Percentiles rank a stretch among this genome's conserved stretches.
phyloP scores from a whole-genome alignment of 129 eudicot species.

The Silybum marianum region DNA sequence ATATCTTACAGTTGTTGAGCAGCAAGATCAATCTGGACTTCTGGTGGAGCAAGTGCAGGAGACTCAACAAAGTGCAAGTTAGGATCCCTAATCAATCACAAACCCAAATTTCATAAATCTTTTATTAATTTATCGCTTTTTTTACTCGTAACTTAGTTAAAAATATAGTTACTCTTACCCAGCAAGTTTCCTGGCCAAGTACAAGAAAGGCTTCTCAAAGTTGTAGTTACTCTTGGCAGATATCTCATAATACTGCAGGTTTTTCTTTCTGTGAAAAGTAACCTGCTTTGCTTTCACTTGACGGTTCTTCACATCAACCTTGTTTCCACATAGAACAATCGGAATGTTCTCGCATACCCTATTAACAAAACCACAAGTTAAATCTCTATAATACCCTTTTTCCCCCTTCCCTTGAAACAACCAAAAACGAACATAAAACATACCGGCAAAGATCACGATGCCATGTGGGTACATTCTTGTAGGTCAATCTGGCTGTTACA shows the following conservation, averaged over 20 bases:
- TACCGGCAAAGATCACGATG: conserved; percentile 88
- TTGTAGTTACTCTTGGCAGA: conserved; percentile 88
- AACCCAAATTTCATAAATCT: not conserved
- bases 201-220: conserved; percentile 82
- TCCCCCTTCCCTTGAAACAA: no score
- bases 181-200: conserved; percentile 79
- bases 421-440: not conserved
- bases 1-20: conserved; percentile 66
- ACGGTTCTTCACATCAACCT: conserved; percentile 88
- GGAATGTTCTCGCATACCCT: conserved; percentile 78
- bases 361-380: not conserved
- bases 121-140: not conserved
- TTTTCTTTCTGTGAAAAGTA: conserved; percentile 77
- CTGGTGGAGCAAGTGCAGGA: conserved; percentile 90
- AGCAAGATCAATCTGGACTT: conserved; percentile 69
- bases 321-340: conserved; percentile 81
- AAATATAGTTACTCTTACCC: conserved; percentile 39
- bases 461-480: conserved; percentile 87
- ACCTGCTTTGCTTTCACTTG: conserved; percentile 89
- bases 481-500: conserved; percentile 75
- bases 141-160: not conserved
- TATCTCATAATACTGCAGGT: conserved; percentile 78
- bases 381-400: not conserved
- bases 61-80: conserved; percentile 83
- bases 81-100: conserved; percentile 51